Evolutionary conservation across 768 basidiomycete genomes (phyloP), one percentile per base, ranked within the genome.

Genomic region (Podaxis sp.): DNA sequence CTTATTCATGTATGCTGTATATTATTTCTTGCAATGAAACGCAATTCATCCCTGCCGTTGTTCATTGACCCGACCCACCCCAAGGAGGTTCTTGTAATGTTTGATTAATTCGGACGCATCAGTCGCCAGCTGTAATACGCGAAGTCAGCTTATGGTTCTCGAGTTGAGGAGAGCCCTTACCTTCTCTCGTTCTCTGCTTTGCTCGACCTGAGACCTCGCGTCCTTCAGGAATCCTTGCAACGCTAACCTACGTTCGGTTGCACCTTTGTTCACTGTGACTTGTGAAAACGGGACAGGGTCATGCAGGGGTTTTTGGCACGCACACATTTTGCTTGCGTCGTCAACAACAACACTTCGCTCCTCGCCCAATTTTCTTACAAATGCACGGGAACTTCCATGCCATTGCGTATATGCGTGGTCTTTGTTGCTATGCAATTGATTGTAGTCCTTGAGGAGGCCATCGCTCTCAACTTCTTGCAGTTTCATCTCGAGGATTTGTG

Each of bases 321-420:
- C 25, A 78, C 79, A 60, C 71, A 73, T 75, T 61, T 71, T 69
- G 59, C 74, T 76, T 32, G 75, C 76, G 44, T 68, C 63, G 42
- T 78, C 71, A 37, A 77, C 70, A 18, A 63, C 59, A 11, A 71
- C 65, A 6, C 74, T 67, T 10, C 79, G 71, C 36, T 71, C 72
- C 27, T 67, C 63, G 25, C 74, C 76, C 14, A 79, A 50, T 46
- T 75, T 71, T 28, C 74, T 68, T 6, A 75, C 46, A 11, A 72
- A 63, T 7, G 69, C 36, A 16, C 72, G 62, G 63, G 74, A 74
- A 5, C 69, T 21, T 18, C 68, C 58, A 57, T 46, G 23, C 46
- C 40, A 61, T 21, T 61, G 37, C 51, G 44, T 55, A 21, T 40
- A 50, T 16, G 53, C 59, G 35, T 23, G 46, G 4, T 55, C 51